Evolutionary conservation across 257 asterid genomes (phyloP), one percentile per base, ranked within the genome.

Genomic region (Solanum etuberosum): DNA sequence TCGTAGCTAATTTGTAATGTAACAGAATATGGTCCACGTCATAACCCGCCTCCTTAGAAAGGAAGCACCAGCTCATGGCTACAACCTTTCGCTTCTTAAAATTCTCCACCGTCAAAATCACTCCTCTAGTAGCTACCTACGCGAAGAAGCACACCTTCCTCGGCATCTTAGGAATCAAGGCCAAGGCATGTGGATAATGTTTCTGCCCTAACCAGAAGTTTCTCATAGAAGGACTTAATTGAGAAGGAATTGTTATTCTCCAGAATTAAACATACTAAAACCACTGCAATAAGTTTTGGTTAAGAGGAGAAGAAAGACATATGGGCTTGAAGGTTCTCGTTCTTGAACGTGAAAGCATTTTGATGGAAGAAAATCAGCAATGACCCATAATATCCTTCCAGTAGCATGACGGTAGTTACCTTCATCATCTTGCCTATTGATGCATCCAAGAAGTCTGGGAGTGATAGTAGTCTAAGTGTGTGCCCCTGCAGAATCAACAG

Each of bases 371-470:
- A 61, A 65, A 65, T 65, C 35, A 65, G 35, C 40, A 76, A 76
- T 76, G 34, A 76, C 23, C 38, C 35, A 78, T 15, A 78, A 43
- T 43, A 48, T 78, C 5, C 84, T 78, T 78, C 84, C 23, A 77
- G 25, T 42, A 40, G 85, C 38, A 86, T 37, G 38, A 35, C 43
- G 16, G 40, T 27, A 76, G 86, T 63, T 31, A 94, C 98, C 94
- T 90, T 93, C 91, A 92, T 90, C 90, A 93, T 90, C 92, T 94
- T 94, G 92, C 96, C 93, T 57, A 95, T 81, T 80, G 96, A 92
- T 83, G 96, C 89, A 89, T 92, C 98, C 87, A 95, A 73, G 94
- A 94, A 92, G 88, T 94, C 95, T 48, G 98, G 96, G 90, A 94
- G 89, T 8, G 97, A 93, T 70, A 94, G 86, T 82, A 94, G 90